Evolutionary conservation across 2,329 filamentous ascomycete genomes (phyloP).

Genomic region (Stachybotrys chartarum): DNA sequence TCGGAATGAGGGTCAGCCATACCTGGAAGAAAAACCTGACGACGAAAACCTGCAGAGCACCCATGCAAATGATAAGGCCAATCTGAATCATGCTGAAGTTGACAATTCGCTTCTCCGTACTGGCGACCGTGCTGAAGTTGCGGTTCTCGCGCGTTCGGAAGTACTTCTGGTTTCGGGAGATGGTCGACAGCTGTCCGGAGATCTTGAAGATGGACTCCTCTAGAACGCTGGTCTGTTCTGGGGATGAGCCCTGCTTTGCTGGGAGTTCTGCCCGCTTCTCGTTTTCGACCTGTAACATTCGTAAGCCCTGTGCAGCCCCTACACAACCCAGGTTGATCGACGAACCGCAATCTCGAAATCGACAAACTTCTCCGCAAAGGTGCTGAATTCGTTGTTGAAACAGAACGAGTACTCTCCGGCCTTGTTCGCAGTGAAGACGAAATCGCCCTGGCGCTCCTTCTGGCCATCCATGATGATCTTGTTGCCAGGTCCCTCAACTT

Average conservation of each 20-base stretch:
- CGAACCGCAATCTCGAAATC: slow-evolving; percentile 89
- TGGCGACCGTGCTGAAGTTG: slow-evolving; percentile 96
- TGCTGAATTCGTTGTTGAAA: slow-evolving; percentile 98
- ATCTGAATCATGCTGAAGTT: slow-evolving; percentile 96
- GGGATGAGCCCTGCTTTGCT: slow-evolving; percentile 77
- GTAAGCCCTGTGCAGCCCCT: slow-evolving; percentile 5
- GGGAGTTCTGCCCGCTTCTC: slow-evolving; percentile 76
- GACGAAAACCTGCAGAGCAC: slow-evolving; percentile 90
- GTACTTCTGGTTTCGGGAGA: slow-evolving; percentile 97
- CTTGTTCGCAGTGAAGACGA: slow-evolving; percentile 90
- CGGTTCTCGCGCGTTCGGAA: slow-evolving; percentile 98
- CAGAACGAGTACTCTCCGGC: slow-evolving; percentile 91
- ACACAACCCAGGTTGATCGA: neutral
- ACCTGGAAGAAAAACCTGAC: slow-evolving; percentile 98
- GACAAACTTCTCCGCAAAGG: slow-evolving; percentile 93
- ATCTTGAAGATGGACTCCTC: slow-evolving; percentile 96
- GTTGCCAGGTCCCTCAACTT: slow-evolving; percentile 73
- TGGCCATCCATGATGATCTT: slow-evolving; percentile 77
- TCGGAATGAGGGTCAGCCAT: slow-evolving; percentile 8
- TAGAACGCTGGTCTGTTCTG: slow-evolving; percentile 81
- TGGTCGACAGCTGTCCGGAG: slow-evolving; percentile 85
- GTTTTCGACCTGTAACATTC: slow-evolving; percentile 68
- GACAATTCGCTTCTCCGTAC: slow-evolving; percentile 91
- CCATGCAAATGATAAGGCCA: slow-evolving; percentile 89
- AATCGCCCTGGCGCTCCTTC: slow-evolving; percentile 94